A percentile compares a stretch with the other conserved stretches of the same genome.
Conservation (phyloP, 2,329 filamentous ascomycete genomes). For the Fusarium globosum region DNA sequence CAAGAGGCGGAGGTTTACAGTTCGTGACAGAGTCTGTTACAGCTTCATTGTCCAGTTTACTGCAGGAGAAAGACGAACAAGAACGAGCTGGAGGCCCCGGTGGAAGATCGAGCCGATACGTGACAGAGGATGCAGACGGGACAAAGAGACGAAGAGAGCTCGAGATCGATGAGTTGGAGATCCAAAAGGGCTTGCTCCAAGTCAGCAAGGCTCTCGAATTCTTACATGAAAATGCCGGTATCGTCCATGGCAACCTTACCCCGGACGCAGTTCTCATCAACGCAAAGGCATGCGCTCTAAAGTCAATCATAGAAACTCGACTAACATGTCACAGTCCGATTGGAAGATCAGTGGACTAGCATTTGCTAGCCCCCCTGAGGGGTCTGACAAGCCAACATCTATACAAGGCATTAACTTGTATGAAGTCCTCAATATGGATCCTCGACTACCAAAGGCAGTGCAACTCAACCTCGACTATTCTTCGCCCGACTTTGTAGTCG, state of each 20-base stretch:
- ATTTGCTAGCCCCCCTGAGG: constrained; percentile 85
- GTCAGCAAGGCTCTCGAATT: constrained; percentile 95
- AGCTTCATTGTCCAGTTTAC: constrained; percentile 82
- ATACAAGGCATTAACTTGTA: constrained; percentile 84
- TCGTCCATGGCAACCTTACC: constrained; percentile 94
- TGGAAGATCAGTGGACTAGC: constrained; percentile 98
- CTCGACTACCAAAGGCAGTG: constrained; percentile 81
- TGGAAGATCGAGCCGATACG: constrained; percentile 80
- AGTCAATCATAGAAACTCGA: neutral
- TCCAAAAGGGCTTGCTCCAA: constrained; percentile 95
- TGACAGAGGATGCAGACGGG: constrained; percentile 82
- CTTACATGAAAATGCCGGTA: constrained; percentile 90
- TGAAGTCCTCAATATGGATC: constrained; percentile 86
- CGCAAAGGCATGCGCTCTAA: constrained; percentile 72
- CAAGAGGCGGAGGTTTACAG: constrained; percentile 88
- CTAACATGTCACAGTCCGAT: constrained; percentile 73
- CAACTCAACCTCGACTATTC: constrained; percentile 94
- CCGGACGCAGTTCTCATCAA: constrained; percentile 95
- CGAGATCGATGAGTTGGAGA: constrained; percentile 96
- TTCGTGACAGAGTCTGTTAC: constrained; percentile 95
- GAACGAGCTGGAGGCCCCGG: constrained; percentile 76
- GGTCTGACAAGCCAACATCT: constrained; percentile 78
- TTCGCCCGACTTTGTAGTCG: constrained; percentile 93
- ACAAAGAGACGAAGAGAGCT: constrained; percentile 79
- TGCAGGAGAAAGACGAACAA: constrained; percentile 91